Evolutionary conservation across 78 protist species (phyloP).

Genomic region (Mastigamoeba balamuthi): DNA sequence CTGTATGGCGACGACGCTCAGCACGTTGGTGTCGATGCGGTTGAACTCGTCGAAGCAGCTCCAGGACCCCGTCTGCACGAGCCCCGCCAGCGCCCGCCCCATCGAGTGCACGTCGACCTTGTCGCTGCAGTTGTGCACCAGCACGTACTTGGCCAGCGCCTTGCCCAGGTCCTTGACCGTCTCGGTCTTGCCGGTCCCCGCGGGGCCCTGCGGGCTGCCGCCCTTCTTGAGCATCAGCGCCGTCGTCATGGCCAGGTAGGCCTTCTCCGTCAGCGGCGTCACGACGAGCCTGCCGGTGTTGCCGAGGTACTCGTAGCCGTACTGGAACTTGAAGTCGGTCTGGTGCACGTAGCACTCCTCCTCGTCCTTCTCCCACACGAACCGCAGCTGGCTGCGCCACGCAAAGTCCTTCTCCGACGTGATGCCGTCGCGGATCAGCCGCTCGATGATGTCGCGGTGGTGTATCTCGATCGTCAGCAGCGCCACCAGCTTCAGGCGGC

Average conservation of each 20-base stretch:
- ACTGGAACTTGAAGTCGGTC: conserved; percentile 35
- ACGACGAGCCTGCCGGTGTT: conserved; percentile 70
- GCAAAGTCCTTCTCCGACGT: conserved; percentile 35
- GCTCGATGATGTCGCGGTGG: conserved; percentile 38
- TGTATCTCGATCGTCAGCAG: too few relatives aligned
- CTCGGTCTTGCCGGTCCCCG: conserved; percentile 81
- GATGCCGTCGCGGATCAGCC: conserved; percentile 9
- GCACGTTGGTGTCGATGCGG: conserved; percentile 64
- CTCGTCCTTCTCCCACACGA: conserved; percentile 39
- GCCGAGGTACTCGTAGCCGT: conserved; percentile 76
- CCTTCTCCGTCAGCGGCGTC: conserved; percentile 77
- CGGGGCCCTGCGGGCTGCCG: conserved; percentile 69
- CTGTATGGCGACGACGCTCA: conserved; percentile 43
- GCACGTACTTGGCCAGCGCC: conserved; percentile 66
- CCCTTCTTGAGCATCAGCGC: conserved; percentile 65
- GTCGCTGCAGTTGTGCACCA: conserved; percentile 71
- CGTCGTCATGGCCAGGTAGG: conserved; percentile 66
- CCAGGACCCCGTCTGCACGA: conserved; percentile 75
- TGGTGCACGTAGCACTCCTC: conserved; percentile 1
- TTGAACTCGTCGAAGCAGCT: conserved; percentile 83
- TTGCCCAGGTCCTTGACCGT: conserved; percentile 73
- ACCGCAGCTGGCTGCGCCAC: conserved; percentile 67
- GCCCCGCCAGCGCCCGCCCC: conserved; percentile 70
- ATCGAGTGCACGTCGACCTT: conserved; percentile 38
- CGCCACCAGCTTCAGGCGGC: conserved; percentile 55